A percentile compares a stretch with the other conserved stretches of the same genome.
These are phyloP conservation scores for Nidula microcarpa DNA, from an alignment of 768 basidiomycete genomes.

Conservation along the genomic window DNA sequence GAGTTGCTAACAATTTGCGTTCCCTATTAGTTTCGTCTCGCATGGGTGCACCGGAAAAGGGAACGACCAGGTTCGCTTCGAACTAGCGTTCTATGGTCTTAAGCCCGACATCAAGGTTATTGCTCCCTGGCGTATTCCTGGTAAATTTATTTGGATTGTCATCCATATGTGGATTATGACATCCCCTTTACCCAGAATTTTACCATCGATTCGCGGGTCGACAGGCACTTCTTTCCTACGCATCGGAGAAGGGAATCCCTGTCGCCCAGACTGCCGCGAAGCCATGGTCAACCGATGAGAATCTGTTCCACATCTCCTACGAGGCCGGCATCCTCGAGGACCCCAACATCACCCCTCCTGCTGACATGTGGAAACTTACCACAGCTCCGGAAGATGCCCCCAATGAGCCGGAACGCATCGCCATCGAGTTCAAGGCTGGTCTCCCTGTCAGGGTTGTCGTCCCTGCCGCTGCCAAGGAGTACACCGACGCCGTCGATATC, in stretches of 20 bases:
- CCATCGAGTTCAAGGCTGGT: slow-evolving; percentile 84
- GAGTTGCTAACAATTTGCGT: background rate
- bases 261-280: slow-evolving; percentile 94
- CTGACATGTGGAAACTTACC: slow-evolving; percentile 99
- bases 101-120: slow-evolving; percentile 99
- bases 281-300: slow-evolving; percentile 99
- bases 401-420: slow-evolving; percentile 68
- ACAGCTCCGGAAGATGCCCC: slow-evolving; percentile 81
- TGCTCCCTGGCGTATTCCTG: slow-evolving; percentile 96
- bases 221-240: slow-evolving; percentile 87
- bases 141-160: slow-evolving; percentile 32
- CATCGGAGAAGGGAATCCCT: slow-evolving; percentile 83
- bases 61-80: slow-evolving; percentile 99
- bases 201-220: slow-evolving; percentile 98
- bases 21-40: slow-evolving; percentile 71
- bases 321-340: slow-evolving; percentile 99
- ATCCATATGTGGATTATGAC: background rate
- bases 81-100: slow-evolving; percentile 97
- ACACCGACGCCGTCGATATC: slow-evolving; percentile 93
- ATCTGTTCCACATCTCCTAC: slow-evolving; percentile 99
- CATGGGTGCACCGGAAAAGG: slow-evolving; percentile 99
- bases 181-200: slow-evolving; percentile 57
- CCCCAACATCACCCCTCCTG: slow-evolving; percentile 89
- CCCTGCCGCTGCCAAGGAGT: slow-evolving; percentile 47
- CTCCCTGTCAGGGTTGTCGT: slow-evolving; percentile 82